Conservation (phyloP, 352 stramenopile genomes). For the Lagenidium giganteum region DNA sequence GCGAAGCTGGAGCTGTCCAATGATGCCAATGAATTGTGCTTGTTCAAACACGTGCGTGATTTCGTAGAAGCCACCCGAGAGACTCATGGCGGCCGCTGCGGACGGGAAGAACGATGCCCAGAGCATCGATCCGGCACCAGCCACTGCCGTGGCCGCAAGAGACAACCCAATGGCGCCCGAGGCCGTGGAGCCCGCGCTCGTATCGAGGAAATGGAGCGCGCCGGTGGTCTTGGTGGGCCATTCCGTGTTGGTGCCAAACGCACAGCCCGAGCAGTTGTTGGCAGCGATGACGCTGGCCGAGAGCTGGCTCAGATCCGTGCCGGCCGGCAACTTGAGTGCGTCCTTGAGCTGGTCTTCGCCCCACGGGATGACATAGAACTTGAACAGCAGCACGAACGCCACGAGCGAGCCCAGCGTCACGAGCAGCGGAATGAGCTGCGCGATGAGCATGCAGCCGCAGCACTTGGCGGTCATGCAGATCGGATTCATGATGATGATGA, state of each 20-base stretch:
- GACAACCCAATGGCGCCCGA: conserved; percentile 66
- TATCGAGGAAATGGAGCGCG: conserved; percentile 69
- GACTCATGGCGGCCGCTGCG: conserved; percentile 53
- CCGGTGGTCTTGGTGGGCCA: conserved; percentile 77
- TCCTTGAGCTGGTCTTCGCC: conserved; percentile 67
- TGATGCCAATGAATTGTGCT: conserved; percentile 80
- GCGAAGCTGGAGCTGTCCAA: conserved; percentile 70
- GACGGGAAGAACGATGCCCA: conserved; percentile 66
- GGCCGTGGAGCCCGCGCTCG: conserved; percentile 46
- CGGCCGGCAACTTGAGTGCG: conserved; percentile 33
- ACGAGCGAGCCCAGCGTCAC: conserved; percentile 46
- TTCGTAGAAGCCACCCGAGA: conserved; percentile 74
- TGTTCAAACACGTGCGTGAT: conserved; percentile 86
- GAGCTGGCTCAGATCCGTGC: conserved; percentile 47
- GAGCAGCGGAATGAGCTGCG: conserved; percentile 61
- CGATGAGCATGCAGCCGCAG: conserved; percentile 70
- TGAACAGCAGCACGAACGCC: conserved; percentile 55
- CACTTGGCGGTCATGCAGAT: conserved; percentile 58
- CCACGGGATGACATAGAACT: conserved; percentile 69
- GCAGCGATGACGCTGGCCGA: conserved; percentile 37
- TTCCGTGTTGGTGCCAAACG: conserved; percentile 77
- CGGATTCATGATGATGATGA: conserved; percentile 28
- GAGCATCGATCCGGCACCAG: conserved; percentile 59
- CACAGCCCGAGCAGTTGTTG: conserved; percentile 81
- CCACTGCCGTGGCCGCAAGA: conserved; percentile 40